Percentiles rank a stretch among this genome's conserved stretches.
These are phyloP conservation scores for Boletus subparvulus DNA, from an alignment of 768 basidiomycete species.

Conservation along the genomic window DNA sequence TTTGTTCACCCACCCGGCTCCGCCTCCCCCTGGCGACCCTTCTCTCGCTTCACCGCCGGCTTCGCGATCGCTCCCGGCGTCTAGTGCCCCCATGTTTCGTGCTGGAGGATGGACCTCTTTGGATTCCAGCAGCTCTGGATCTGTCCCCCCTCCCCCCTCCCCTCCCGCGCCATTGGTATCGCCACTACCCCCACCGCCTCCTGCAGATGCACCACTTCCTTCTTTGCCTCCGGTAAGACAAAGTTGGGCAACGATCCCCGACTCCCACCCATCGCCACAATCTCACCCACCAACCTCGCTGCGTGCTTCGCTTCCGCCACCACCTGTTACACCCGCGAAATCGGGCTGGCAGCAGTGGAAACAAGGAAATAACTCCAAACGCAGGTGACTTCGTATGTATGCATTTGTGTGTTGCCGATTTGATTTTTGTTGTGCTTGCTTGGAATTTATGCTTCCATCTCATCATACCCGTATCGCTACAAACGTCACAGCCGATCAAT, in stretches of 20 bases:
- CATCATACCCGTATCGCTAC: constrained; percentile 11
- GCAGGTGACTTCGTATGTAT: constrained; percentile 13
- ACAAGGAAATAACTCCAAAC: constrained; percentile 20
- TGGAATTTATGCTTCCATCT: constrained; percentile 3
- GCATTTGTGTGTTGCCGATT: neutral
- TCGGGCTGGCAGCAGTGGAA: constrained; percentile 60
- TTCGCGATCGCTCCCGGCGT: constrained; percentile 13
- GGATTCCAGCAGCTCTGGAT: constrained; percentile 45
- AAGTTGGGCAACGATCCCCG: constrained; percentile 1
- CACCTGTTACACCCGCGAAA: constrained; percentile 22
- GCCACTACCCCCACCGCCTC: constrained; percentile 20
- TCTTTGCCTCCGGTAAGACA: constrained; percentile 4
- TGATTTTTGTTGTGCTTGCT: neutral
- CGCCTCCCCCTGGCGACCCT: constrained; percentile 13
- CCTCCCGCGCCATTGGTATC: constrained; percentile 16
- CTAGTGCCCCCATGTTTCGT: constrained; percentile 49
- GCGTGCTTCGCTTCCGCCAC: constrained; percentile 19
- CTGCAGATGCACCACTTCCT: constrained; percentile 5
- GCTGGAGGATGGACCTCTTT: constrained; percentile 68
- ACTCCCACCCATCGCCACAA: constrained; percentile 12
- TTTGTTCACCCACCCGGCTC: too few relatives aligned
- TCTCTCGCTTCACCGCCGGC: constrained; percentile 14
- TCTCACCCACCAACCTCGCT: constrained; percentile 8
- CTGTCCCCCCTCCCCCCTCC: constrained; percentile 21
- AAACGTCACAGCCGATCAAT: neutral